phyloP scores from a whole-genome alignment of 108 stramenopile species.

The Cyclotella distinguenda region DNA sequence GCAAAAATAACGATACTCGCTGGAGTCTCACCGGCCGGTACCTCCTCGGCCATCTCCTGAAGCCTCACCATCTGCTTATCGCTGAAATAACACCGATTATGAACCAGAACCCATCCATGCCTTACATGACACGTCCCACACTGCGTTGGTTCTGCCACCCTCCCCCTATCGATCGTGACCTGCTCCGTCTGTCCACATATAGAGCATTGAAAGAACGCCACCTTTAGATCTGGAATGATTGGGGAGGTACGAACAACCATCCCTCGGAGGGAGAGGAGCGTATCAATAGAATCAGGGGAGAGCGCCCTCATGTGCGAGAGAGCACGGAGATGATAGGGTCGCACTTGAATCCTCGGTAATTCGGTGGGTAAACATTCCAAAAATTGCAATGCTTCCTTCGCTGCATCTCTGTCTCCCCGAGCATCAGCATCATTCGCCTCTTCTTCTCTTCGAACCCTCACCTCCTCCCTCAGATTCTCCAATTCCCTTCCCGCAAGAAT shows the following conservation, averaged over 20 bases:
- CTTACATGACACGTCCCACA: conserved; percentile 67
- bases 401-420: conserved; percentile 22
- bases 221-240: conserved; percentile 96
- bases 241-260: conserved; percentile 95
- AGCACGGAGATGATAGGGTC: conserved; percentile 85
- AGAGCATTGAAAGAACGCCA: conserved; percentile 91
- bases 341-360: conserved; percentile 84
- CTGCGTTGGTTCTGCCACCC: conserved; percentile 90
- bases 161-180: conserved; percentile 92
- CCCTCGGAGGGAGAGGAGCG: conserved; percentile 87
- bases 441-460: conserved; percentile 38
- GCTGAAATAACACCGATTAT: conserved; percentile 94
- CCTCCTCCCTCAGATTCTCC: conserved; percentile 34
- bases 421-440: conserved; percentile 34
- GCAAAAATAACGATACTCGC: conserved; percentile 92
- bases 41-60: conserved; percentile 97
- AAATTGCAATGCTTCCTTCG: conserved; percentile 14
- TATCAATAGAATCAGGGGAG: conserved; percentile 93
- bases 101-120: conserved; percentile 77
- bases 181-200: conserved; percentile 80
- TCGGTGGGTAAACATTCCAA: conserved; percentile 37
- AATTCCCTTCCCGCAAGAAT: conserved; percentile 75
- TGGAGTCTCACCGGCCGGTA: conserved; percentile 98
- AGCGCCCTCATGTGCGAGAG: conserved; percentile 89
- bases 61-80: conserved; percentile 98